Base-by-base conservation (phyloP, 2,329 filamentous ascomycete species). In the Thermomyces lanuginosus region DNA sequence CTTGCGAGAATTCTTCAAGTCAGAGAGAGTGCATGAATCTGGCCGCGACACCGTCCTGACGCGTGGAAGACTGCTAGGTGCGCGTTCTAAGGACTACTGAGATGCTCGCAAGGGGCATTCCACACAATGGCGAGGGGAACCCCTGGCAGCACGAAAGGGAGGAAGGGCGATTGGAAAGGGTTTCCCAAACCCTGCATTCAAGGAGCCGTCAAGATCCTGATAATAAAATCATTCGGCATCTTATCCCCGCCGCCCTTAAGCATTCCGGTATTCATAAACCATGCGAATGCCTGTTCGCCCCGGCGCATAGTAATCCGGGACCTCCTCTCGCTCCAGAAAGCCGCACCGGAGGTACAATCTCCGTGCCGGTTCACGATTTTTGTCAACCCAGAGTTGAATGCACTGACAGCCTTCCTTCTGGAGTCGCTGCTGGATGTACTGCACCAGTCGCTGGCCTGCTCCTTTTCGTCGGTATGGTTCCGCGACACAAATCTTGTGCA, bases 401-500 rank as follows among this genome's bases (percentile, higher is more conserved):
- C 21, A 20, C 25, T 28, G 16, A 20, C 24, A 26, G 6, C 16
- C 20, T 14, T 30, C 21, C 5, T 12, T 8, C 8, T 17, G n/a
- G 20, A 23, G 13, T 15, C 20, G n/a, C 14, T 21, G 14, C 26
- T 51, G 46, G 36, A 64, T 51, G 35, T 52, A 52, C 33, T 48
- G 42, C 40, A 66, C 43, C 32, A 66, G 44, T 40, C 48, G 46
- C 34, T 44, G 50, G 22, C 55, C 63, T 12, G 66, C 39, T n/a
- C 62, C 61, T 39, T 52, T 51, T 15, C 52, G 46, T 37, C 62
- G 57, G 42, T 58, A 50, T 21, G 46, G 36, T 39, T 59, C 55
- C 15, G 55, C 43, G 8, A 66, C 58, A 35, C 62, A 66, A 19
- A 66, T 48, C 36, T 67, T 68, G 39, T 67, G 62, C 22, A 67